Conservation (phyloP, 768 basidiomycete genomes). For the Dentipellis fragilis region DNA sequence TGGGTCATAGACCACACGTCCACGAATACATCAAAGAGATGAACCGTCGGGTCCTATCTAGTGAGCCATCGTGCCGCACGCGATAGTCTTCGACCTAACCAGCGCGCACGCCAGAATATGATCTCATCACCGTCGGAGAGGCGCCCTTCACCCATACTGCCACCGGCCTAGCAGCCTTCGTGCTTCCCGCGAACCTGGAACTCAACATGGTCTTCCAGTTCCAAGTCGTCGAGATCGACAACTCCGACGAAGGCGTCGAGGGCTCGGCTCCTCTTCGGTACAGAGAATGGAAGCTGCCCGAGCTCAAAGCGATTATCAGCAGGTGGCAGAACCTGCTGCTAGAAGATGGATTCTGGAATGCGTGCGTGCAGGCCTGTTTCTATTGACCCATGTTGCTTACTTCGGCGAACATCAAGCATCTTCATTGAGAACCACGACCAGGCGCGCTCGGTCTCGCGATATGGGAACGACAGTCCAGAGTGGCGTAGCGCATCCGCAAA, state of each 20-base stretch:
- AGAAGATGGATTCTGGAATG: slow-evolving; percentile 57
- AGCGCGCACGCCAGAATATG: slow-evolving; percentile 29
- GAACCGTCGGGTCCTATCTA: slow-evolving; percentile 46
- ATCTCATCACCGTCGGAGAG: slow-evolving; percentile 60
- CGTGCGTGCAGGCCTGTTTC: slow-evolving; percentile 40
- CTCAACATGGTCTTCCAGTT: slow-evolving; percentile 61
- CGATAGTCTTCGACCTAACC: background rate
- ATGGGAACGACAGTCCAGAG: slow-evolving; percentile 46
- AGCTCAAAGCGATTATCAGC: slow-evolving; percentile 34
- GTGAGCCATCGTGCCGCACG: slow-evolving; percentile 28
- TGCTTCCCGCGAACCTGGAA: slow-evolving; percentile 46
- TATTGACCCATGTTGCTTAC: background rate
- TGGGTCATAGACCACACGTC: slow-evolving; percentile 40
- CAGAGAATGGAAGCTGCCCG: slow-evolving; percentile 40
- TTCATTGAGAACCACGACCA: slow-evolving; percentile 70
- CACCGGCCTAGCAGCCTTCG: slow-evolving; percentile 42
- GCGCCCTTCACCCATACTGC: slow-evolving; percentile 48
- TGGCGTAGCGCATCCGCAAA: slow-evolving; percentile 55
- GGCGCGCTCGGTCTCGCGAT: slow-evolving; percentile 52
- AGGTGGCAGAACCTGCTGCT: slow-evolving; percentile 51
- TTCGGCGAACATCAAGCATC: no score
- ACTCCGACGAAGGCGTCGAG: slow-evolving; percentile 22
- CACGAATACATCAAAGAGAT: slow-evolving; percentile 65
- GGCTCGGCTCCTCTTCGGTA: slow-evolving; percentile 29
- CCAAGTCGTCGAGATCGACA: slow-evolving; percentile 51